A percentile compares a stretch with the other conserved stretches of the same genome.
Evolutionary conservation across 2,329 filamentous ascomycete genomes (phyloP).

Genomic region (Phaeosphaeriaceae sp.): DNA sequence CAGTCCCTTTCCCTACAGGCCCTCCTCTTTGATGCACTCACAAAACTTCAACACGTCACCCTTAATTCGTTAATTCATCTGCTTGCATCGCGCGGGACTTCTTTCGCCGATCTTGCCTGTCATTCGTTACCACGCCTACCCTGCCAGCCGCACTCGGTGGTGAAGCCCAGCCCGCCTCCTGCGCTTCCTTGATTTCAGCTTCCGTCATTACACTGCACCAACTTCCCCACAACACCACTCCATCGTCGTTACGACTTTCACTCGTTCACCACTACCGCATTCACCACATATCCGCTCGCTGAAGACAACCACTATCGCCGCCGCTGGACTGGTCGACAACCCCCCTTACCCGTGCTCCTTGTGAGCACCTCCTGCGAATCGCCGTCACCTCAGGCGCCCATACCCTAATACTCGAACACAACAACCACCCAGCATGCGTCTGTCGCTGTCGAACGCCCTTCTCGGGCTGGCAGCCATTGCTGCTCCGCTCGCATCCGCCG

Average conservation of each 20-base stretch:
- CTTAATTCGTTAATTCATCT: slow-evolving; percentile 24
- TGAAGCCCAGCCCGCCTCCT: slow-evolving; percentile 12
- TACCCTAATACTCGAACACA: slow-evolving; percentile 15
- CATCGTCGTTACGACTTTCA: slow-evolving; percentile 27
- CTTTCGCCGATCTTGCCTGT: slow-evolving; percentile 38
- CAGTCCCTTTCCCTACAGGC: slow-evolving; percentile 23
- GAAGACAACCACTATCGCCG: slow-evolving; percentile 16
- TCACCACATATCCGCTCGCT: slow-evolving; percentile 16
- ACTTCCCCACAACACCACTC: slow-evolving; percentile 23
- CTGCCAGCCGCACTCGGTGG: slow-evolving; percentile 1
- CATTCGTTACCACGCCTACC: slow-evolving; percentile 38
- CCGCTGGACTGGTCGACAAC: slow-evolving; percentile 46
- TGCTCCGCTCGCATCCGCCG: slow-evolving; percentile 63
- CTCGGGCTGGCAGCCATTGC: slow-evolving; percentile 46
- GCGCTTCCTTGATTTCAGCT: too few relatives aligned
- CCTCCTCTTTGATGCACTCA: slow-evolving; percentile 35
- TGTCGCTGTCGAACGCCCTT: slow-evolving; percentile 42
- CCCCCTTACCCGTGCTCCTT: slow-evolving; percentile 33
- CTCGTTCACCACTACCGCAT: slow-evolving; percentile 28
- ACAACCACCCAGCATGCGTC: slow-evolving; percentile 40
- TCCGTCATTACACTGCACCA: too few relatives aligned
- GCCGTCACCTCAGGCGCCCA: slow-evolving; percentile 23
- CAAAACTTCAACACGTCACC: slow-evolving; percentile 21
- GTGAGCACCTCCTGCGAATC: slow-evolving; percentile 36
- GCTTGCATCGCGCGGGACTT: slow-evolving; percentile 27